Evolutionary conservation across 192 early-diverging fungal species (phyloP).

Genomic region (Coemansia sp.): DNA sequence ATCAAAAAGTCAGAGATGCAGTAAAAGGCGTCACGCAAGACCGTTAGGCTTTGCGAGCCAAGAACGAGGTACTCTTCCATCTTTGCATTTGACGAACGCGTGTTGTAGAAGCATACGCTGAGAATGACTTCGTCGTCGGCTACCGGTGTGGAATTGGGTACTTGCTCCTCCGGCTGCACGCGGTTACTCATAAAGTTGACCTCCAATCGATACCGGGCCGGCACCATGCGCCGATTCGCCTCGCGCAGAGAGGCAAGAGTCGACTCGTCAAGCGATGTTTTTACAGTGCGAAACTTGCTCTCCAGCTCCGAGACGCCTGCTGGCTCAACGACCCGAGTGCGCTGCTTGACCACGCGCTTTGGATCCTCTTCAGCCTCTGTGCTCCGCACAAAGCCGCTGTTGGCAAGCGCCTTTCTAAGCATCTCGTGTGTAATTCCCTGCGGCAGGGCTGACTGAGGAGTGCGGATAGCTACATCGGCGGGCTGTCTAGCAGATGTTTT

Average conservation of each 20-base stretch:
- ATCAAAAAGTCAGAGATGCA: slow-evolving; percentile 69
- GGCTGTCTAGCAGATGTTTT: slow-evolving; percentile 4
- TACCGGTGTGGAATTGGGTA: slow-evolving; percentile 33
- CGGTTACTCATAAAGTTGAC: slow-evolving; percentile 59
- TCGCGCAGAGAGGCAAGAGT: slow-evolving; percentile 53
- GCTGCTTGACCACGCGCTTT: slow-evolving; percentile 34
- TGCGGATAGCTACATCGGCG: slow-evolving; percentile 40
- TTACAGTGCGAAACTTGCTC: slow-evolving; percentile 48
- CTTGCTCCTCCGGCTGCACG: slow-evolving; percentile 27
- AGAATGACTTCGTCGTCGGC: slow-evolving; percentile 61
- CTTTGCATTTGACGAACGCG: slow-evolving; percentile 53
- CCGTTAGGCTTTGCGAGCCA: slow-evolving; percentile 69
- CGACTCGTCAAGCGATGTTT: slow-evolving; percentile 49
- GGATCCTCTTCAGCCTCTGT: slow-evolving; percentile 26
- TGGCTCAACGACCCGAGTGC: slow-evolving; percentile 41
- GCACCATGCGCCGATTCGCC: slow-evolving; percentile 55
- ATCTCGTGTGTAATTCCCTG: slow-evolving; percentile 53
- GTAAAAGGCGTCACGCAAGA: slow-evolving; percentile 70
- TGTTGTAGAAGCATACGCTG: slow-evolving; percentile 67
- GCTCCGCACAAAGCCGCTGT: slow-evolving; percentile 55
- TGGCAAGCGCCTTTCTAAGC: slow-evolving; percentile 51
- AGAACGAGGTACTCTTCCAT: slow-evolving; percentile 70
- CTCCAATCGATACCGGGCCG: slow-evolving; percentile 52
- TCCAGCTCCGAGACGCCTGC: slow-evolving; percentile 55
- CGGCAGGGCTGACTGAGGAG: slow-evolving; percentile 50